A percentile compares a stretch with the other conserved stretches of the same genome.
Evolutionary conservation across 73 alveolate species (phyloP).

Genomic region (Urostyla sp.): DNA sequence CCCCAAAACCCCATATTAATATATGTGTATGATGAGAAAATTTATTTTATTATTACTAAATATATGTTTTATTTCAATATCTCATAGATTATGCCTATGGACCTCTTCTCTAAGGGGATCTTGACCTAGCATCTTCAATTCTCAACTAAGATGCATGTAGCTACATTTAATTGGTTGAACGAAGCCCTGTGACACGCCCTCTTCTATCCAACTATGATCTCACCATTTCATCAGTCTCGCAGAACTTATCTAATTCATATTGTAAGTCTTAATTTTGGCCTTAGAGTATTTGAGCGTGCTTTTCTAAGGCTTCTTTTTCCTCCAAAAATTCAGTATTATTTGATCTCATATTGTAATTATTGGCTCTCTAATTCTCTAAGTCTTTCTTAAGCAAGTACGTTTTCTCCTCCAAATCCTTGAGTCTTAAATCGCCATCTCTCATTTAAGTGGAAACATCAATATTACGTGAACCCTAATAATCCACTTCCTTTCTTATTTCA

Average conservation of each 20-base stretch:
- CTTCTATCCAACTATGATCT: conserved; percentile 52
- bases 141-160: conserved; percentile 6
- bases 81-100: not conserved
- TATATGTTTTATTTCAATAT: too few species aligned
- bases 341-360: not conserved
- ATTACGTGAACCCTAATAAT: not conserved
- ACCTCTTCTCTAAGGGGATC: conserved; percentile 43
- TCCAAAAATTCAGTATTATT: not conserved
- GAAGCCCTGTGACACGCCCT: conserved; percentile 41
- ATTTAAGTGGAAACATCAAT: conserved; percentile 3
- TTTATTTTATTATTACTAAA: too few species aligned
- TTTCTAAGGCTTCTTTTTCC: conserved; percentile 44
- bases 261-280: conserved; percentile 17
- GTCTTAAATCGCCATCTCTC: conserved; percentile 23
- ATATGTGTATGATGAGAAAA: too few species aligned
- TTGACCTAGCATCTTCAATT: conserved; percentile 39
- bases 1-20: too few species aligned
- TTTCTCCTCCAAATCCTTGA: conserved; percentile 37
- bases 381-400: conserved; percentile 19
- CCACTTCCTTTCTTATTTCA: conserved; percentile 38
- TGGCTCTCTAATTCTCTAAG: not conserved
- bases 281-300: conserved; percentile 6
- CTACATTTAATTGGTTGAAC: conserved; percentile 21
- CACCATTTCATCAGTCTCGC: conserved; percentile 54
- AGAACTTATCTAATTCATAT: conserved; percentile 57